These are phyloP conservation scores for Carex parvula DNA, from an alignment of 176 grass and related monocot genomes.

Conservation along the genomic window DNA sequence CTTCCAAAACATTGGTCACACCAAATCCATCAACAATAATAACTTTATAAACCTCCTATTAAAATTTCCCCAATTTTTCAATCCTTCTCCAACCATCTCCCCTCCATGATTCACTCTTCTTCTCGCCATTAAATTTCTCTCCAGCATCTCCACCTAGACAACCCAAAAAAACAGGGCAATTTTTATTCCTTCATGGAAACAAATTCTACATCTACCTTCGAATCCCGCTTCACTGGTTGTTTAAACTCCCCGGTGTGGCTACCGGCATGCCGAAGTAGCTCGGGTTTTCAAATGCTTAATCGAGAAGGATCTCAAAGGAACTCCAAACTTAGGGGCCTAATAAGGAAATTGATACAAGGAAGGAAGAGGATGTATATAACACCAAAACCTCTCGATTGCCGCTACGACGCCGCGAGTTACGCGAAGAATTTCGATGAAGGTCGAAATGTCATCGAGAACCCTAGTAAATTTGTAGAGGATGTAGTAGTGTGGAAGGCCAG, in stretches of 20 bases:
- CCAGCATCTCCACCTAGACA: background rate
- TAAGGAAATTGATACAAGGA: slow-evolving; percentile 65
- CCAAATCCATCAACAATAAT: slow-evolving; percentile 17
- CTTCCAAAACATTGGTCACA: background rate
- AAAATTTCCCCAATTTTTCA: background rate
- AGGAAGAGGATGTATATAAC: slow-evolving; percentile 53
- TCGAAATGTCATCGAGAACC: slow-evolving; percentile 6
- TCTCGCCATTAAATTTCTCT: background rate
- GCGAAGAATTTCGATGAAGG: slow-evolving; percentile 97
- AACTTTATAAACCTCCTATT: slow-evolving; percentile 6
- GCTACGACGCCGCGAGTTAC: slow-evolving; percentile 87
- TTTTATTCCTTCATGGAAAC: slow-evolving; percentile 25
- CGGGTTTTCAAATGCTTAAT: slow-evolving; percentile 48
- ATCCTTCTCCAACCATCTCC: slow-evolving; percentile 6
- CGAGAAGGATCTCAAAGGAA: slow-evolving; percentile 33
- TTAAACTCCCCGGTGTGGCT: slow-evolving; percentile 45
- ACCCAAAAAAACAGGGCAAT: background rate
- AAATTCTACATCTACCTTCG: slow-evolving; percentile 26
- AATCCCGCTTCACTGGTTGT: slow-evolving; percentile 35
- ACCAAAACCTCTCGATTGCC: slow-evolving; percentile 53
- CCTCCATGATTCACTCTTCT: slow-evolving; percentile 22
- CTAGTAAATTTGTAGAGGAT: background rate
- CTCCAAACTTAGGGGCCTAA: slow-evolving; percentile 52
- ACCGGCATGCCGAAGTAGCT: slow-evolving; percentile 25
- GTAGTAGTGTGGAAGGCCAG: slow-evolving; percentile 16